Evolutionary conservation across 768 basidiomycete genomes (phyloP), one percentile per base, ranked within the genome.

Genomic region (Suillus ampliporus): DNA sequence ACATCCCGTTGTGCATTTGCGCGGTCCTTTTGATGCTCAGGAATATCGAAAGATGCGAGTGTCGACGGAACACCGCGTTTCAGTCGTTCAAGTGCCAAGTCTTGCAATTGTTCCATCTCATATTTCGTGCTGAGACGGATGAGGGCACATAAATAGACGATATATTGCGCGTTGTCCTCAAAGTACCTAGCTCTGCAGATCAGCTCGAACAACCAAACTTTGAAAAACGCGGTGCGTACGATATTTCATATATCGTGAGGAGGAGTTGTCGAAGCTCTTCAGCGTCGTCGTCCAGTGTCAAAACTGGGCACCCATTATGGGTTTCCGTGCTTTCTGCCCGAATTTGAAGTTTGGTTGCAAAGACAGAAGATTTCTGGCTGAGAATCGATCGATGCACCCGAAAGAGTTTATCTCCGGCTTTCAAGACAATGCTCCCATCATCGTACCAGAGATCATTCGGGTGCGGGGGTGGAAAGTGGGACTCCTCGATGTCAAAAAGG

Each of bases 51-150:
- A 48, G 56, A 44, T 44, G 28, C 38, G n/a, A 44, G 41, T 7
- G 56, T 38, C 5, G 15, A 26, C 10, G 56, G 41, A 57, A 57
- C 56, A 11, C 56, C 28, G 5, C 21, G 15, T 38, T 37, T 38
- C 34, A 54, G 35, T 54, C 35, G 53, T 9, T 38, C 35, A 37
- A 54, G 35, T 53, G 31, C 52, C 35, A 53, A 37, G 21, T 15
- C 52, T 23, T 34, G 34, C 21, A 37, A 54, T 37, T 8, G 53
- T 23, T 15, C 8, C 11, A 54, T 17, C 28, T 51, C 5, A 31
- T 51, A 51, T 51, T 51, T 51, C 19, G 50, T 51, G 17, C 50
- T 31, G 17, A 51, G 50, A 19, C 50, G 50, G 10, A 51, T 31
- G 19, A 51, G 19, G 19, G 50, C 50, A 31, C 50, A 11, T 34